Base-by-base conservation (phyloP, 2,329 filamentous ascomycete genomes). In the Penicillium rolfsii region DNA sequence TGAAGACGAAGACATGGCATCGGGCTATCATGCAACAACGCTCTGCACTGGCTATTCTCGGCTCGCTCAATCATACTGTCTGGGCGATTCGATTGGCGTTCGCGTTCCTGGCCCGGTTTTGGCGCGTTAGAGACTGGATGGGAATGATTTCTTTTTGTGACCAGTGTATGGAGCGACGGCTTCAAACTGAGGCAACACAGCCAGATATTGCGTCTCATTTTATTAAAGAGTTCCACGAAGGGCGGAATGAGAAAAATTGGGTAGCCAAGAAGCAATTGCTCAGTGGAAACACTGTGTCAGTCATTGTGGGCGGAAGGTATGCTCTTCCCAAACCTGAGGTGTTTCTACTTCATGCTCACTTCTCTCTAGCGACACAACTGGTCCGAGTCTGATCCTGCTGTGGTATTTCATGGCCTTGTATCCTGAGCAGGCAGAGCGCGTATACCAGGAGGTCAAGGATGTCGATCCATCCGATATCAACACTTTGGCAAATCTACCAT, bases 161-260 rank as follows among this genome's bases (percentile, higher is more conserved):
- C 28, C 59, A 74, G 2, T 71, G 76, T 77, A 49, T 78, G 80
- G 41, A 33, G 74, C 78, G 57, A 58, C 53, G 58, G 7, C 53
- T 62, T 36, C 49, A 60, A 49, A 58, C 46, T 55, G 50, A 8
- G 33, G 22, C 4, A 36, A 41, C 8, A 1, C 11, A 40, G 12
- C 48, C 49, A 6, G 58, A 62, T 46, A 62, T 62, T 45, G 60
- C 60, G 3, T 60, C 60, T 35, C 57, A 49, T 35, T 62, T 62
- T 5, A 62, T 62, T 12, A 58, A 62, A 7, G 60, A 62, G 22
- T 54, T 60, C 11, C 28, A 35, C 4, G 57, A 52, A 24, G 53
- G 55, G 5, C 26, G 12, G 16, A 45, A 56, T 38, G 28, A 48
- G 28, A 11, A 26, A 16, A 46, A 48, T 22, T 36, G 41, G 30